Evolutionary conservation across 306 rosid genomes (phyloP).

Genomic region (Benincasa hispida): DNA sequence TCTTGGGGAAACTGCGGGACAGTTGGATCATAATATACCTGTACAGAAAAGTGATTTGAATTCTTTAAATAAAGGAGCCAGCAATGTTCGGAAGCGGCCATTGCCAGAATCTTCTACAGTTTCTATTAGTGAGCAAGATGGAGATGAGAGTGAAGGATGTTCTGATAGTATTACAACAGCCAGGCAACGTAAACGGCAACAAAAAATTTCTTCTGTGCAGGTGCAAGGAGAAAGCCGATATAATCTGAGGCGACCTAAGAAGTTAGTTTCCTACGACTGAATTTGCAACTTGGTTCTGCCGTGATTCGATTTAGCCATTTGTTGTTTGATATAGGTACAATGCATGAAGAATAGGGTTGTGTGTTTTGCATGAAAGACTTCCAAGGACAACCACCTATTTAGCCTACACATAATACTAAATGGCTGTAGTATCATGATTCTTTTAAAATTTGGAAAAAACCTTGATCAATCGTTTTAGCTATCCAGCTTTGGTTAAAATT

Average conservation of each 20-base stretch:
- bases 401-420: neutral
- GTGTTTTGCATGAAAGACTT: neutral
- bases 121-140: slow-evolving; percentile 44
- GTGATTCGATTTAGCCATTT: neutral
- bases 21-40: slow-evolving; percentile 20
- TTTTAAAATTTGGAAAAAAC: neutral
- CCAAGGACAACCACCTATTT: neutral
- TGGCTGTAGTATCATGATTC: neutral
- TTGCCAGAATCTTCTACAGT: slow-evolving; percentile 32
- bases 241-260: slow-evolving; percentile 68
- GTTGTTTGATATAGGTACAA: slow-evolving; percentile 9
- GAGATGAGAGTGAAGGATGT: slow-evolving; percentile 53
- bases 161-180: slow-evolving; percentile 60
- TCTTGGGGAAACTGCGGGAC: slow-evolving; percentile 39
- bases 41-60: slow-evolving; percentile 7
- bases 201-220: slow-evolving; percentile 27
- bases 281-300: neutral
- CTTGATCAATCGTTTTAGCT: neutral
- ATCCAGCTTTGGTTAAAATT: neutral
- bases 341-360: neutral
- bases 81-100: slow-evolving; percentile 44
- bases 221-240: slow-evolving; percentile 55
- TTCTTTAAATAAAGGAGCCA: slow-evolving; percentile 25
- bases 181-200: slow-evolving; percentile 55
- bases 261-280: slow-evolving; percentile 39